A percentile compares a stretch with the other conserved stretches of the same genome.
Conservation (phyloP, 495 filamentous ascomycete species). For the Penicillium crystallinum region DNA sequence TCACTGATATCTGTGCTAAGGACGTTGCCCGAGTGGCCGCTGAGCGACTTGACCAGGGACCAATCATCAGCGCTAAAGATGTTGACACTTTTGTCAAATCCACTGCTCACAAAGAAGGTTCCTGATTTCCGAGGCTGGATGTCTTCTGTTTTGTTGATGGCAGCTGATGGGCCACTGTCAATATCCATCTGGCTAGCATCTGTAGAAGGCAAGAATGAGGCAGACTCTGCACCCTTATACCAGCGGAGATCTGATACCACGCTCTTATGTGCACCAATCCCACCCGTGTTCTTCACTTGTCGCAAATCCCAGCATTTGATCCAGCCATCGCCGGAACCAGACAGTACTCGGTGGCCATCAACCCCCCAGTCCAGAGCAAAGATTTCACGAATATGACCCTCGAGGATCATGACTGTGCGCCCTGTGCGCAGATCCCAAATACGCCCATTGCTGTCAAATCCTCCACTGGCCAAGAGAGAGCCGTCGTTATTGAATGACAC, state of each 20-base stretch:
- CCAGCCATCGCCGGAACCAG: conserved; percentile 90
- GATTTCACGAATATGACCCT: conserved; percentile 90
- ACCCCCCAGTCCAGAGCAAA: conserved; percentile 87
- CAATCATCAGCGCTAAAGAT: conserved; percentile 95
- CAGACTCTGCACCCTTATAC: conserved; percentile 78
- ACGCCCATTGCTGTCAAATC: conserved; percentile 87
- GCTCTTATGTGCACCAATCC: conserved; percentile 85
- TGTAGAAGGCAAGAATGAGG: conserved; percentile 51
- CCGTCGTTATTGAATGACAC: conserved; percentile 87
- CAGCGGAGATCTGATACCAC: conserved; percentile 90
- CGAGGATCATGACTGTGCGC: conserved; percentile 90
- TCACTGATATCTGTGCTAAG: conserved; percentile 79
- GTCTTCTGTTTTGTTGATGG: conserved; percentile 12
- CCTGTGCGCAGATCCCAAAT: conserved; percentile 97
- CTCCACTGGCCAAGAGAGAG: conserved; percentile 81
- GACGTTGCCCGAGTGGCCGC: conserved; percentile 87
- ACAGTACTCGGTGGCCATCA: conserved; percentile 83
- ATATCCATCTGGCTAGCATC: conserved; percentile 48
- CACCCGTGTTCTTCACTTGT: conserved; percentile 74
- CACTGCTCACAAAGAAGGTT: conserved; percentile 84
- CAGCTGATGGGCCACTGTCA: conserved; percentile 39
- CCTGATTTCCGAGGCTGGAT: conserved; percentile 60
- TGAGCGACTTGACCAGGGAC: conserved; percentile 80
- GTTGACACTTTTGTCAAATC: conserved; percentile 95
- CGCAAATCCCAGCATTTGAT: conserved; percentile 97